Evolutionary conservation across 2,329 filamentous ascomycete genomes (phyloP).

Genomic region (Alternaria postmessia): DNA sequence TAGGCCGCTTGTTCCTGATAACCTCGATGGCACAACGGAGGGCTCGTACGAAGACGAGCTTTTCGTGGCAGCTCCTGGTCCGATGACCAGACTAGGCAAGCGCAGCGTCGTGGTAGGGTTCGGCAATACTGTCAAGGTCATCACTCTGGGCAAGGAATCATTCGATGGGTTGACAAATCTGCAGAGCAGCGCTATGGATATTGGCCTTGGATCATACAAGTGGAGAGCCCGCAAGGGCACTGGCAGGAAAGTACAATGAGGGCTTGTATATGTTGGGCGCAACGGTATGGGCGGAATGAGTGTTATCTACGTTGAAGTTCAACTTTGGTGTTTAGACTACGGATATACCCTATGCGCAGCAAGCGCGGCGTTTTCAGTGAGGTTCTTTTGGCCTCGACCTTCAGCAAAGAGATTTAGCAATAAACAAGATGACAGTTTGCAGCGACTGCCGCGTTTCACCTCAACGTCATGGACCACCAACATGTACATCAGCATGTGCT

Average conservation of each 20-base stretch:
- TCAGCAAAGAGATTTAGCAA: background rate
- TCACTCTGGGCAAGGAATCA: conserved; percentile 71
- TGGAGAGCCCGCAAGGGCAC: conserved; percentile 19
- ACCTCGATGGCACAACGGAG: conserved; percentile 21
- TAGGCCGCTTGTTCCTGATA: conserved; percentile 44
- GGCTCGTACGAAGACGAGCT: conserved; percentile 57
- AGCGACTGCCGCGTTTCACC: background rate
- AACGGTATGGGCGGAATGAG: background rate
- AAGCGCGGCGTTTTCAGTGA: conserved; percentile 14
- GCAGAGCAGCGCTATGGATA: conserved; percentile 19
- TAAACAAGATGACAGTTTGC: background rate
- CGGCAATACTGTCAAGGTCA: conserved; percentile 76
- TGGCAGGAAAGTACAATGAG: conserved; percentile 26
- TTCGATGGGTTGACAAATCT: conserved; percentile 57
- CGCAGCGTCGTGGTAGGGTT: conserved; percentile 74
- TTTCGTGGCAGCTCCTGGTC: conserved; percentile 71
- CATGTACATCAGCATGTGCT: conserved; percentile 10
- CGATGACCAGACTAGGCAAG: conserved; percentile 68
- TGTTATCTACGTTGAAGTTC: conserved; percentile 4
- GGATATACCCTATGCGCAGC: conserved; percentile 18
- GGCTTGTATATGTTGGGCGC: background rate
- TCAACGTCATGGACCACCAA: conserved; percentile 13
- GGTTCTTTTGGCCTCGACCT: background rate
- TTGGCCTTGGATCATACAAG: conserved; percentile 21
- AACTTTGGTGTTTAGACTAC: conserved; percentile 8